Percentiles rank a stretch among this genome's conserved stretches.
Conservation (phyloP, 192 early-diverging fungal genomes). For the Phycomyces nitens region DNA sequence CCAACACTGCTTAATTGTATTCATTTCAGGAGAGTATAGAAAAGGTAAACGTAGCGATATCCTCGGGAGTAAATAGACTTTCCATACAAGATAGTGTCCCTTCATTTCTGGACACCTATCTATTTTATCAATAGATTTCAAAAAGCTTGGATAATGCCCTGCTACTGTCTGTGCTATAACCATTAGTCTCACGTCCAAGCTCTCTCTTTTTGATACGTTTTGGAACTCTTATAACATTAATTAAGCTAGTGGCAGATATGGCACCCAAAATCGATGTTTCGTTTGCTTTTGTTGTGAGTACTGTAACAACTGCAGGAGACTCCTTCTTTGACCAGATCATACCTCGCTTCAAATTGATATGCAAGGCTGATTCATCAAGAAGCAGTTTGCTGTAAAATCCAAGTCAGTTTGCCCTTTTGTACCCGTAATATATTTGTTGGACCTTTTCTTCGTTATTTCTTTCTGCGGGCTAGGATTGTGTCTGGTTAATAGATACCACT, state of each 20-base stretch:
- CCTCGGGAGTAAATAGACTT: constrained; percentile 20
- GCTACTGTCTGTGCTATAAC: no score
- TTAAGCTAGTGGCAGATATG: no score
- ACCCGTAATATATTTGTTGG: constrained; percentile 17
- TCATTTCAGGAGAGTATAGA: constrained; percentile 31
- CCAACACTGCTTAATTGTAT: constrained; percentile 37
- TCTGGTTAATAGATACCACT: constrained; percentile 14
- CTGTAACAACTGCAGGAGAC: no score
- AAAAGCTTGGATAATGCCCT: no score
- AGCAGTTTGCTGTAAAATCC: constrained; percentile 14
- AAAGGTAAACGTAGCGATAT: constrained; percentile 24
- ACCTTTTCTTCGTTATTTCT: constrained; percentile 20
- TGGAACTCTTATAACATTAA: no score
- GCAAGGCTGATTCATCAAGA: no score
- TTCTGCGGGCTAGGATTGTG: constrained; percentile 15
- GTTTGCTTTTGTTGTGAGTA: no score
- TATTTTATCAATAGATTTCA: constrained; percentile 22
- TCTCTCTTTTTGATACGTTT: no score
- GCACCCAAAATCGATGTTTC: no score
- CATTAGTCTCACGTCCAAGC: no score
- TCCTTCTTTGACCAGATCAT: constrained; percentile 18
- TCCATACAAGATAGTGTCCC: constrained; percentile 21
- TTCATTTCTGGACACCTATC: constrained; percentile 24
- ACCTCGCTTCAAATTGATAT: constrained; percentile 15
- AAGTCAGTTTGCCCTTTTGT: constrained; percentile 15